Conservation (phyloP, 2,329 filamentous ascomycete species). For the Chaetoscypha palmicola region DNA sequence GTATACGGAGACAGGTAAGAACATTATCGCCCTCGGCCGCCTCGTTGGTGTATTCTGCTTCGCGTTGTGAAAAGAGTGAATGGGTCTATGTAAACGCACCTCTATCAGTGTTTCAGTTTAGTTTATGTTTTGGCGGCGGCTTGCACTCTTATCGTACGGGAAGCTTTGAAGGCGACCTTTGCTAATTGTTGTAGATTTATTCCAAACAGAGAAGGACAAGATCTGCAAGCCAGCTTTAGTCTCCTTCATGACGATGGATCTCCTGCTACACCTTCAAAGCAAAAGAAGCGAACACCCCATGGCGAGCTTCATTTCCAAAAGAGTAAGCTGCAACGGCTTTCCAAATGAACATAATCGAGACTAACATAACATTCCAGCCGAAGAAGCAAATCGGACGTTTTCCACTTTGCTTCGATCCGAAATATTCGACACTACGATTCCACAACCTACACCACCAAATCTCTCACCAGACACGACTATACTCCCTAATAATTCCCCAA, state of each 20-base stretch:
- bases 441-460: constrained; percentile 64
- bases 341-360: neutral
- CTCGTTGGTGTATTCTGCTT: no score
- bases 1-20: constrained; percentile 51
- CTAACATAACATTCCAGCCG: constrained; percentile 44
- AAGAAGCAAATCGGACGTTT: constrained; percentile 92
- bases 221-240: constrained; percentile 88
- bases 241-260: constrained; percentile 88
- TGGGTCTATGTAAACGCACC: no score
- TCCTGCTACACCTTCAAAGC: constrained; percentile 80
- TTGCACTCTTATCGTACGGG: neutral
- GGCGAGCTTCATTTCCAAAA: constrained; percentile 91
- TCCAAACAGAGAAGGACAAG: constrained; percentile 85
- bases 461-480: constrained; percentile 52
- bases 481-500: constrained; percentile 45
- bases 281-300: constrained; percentile 77
- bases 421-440: constrained; percentile 84
- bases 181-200: constrained; percentile 90
- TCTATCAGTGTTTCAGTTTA: no score
- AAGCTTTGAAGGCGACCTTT: neutral
- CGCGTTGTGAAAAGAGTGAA: no score
- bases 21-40: no score
- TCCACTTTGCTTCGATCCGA: constrained; percentile 82
- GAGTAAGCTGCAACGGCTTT: constrained; percentile 49
- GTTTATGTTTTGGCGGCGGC: no score